A percentile compares a stretch with the other conserved stretches of the same genome.
These are phyloP conservation scores for Suillus placidus DNA, from an alignment of 768 basidiomycete genomes.

Conservation along the genomic window DNA sequence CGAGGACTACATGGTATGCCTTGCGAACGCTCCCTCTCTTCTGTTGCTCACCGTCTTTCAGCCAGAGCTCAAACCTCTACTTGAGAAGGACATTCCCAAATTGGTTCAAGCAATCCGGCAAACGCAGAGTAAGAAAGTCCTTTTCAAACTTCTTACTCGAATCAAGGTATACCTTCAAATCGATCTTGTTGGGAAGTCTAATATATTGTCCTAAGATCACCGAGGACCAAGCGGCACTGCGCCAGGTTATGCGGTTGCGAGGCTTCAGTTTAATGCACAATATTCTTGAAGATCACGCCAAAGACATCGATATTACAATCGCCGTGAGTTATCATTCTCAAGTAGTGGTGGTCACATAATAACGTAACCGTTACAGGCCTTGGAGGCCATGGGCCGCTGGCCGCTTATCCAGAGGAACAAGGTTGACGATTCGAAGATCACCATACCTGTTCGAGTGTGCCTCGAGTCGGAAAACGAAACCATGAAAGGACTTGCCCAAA, in stretches of 20 bases:
- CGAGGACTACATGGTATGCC: slow-evolving; percentile 84
- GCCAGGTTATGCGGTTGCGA: slow-evolving; percentile 89
- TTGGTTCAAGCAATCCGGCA: slow-evolving; percentile 91
- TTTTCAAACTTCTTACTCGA: slow-evolving; percentile 81
- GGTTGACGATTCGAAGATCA: slow-evolving; percentile 81
- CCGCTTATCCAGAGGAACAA: slow-evolving; percentile 87
- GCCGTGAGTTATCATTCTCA: slow-evolving; percentile 51
- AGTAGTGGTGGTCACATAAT: not conserved
- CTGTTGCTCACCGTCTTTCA: slow-evolving; percentile 32
- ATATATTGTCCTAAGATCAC: slow-evolving; percentile 62
- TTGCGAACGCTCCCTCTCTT: slow-evolving; percentile 1
- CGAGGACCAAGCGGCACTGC: slow-evolving; percentile 72
- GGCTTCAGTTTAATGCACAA: slow-evolving; percentile 93
- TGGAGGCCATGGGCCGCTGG: slow-evolving; percentile 76
- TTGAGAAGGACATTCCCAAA: slow-evolving; percentile 83
- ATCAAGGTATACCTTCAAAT: slow-evolving; percentile 60
- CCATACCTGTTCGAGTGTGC: slow-evolving; percentile 60
- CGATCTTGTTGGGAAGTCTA: not conserved
- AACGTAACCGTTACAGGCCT: slow-evolving; percentile 41
- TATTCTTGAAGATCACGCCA: slow-evolving; percentile 73
- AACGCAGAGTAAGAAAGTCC: slow-evolving; percentile 78
- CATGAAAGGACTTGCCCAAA: slow-evolving; percentile 60
- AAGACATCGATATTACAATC: slow-evolving; percentile 70
- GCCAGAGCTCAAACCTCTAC: slow-evolving; percentile 78
- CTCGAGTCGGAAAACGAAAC: slow-evolving; percentile 56